Evolutionary conservation across 2,329 filamentous ascomycete genomes (phyloP), one percentile per base, ranked within the genome.

Genomic region (Daldinia eschscholtzii): DNA sequence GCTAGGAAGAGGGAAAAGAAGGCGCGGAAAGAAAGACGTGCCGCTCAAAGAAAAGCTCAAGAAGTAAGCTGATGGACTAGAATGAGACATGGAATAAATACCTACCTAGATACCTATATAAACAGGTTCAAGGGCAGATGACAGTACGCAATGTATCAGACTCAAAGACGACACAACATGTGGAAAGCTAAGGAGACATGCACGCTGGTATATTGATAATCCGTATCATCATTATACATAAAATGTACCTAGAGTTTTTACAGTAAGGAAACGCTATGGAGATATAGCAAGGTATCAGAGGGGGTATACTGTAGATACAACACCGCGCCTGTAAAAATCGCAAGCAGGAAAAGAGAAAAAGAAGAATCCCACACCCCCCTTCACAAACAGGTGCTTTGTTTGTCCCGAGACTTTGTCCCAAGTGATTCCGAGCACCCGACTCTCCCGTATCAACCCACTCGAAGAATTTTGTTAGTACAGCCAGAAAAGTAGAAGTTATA

Each of bases 1-100:
- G 91, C 91, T 6, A 86, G 85, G 74, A 93, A 90, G 83, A 82
- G 81, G 67, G 87, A 89, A 70, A 92, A 91, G 79, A 86, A 88
- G 76, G 84, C 81, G 58, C 82, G 84, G 64, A 84, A 83, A 75
- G 78, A 61, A 15, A 80, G 79, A 70, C 74, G 70, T 10, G 73
- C 76, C 20, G 78, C 77, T 0, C 81, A 83, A 68, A 79, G 75
- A 62, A 62, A 72, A n/a, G 75, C 74, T 18, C 61, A 65, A 4
- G 61, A 56, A 12, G 65, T 30, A 30, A 37, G 18, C 10, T 72
- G 55, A 68, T 6, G n/a, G 18, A 13, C n/a, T 9, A 20, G 6
- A 6, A 46, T 53, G 39, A 41, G 20, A 23, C 18, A 59, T 57
- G 33, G 30, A 28, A 42, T n/a, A 46, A 3, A 39, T 30, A 42